Base-by-base conservation (phyloP, 352 stramenopile genomes). In the Globisporangium splendens region DNA sequence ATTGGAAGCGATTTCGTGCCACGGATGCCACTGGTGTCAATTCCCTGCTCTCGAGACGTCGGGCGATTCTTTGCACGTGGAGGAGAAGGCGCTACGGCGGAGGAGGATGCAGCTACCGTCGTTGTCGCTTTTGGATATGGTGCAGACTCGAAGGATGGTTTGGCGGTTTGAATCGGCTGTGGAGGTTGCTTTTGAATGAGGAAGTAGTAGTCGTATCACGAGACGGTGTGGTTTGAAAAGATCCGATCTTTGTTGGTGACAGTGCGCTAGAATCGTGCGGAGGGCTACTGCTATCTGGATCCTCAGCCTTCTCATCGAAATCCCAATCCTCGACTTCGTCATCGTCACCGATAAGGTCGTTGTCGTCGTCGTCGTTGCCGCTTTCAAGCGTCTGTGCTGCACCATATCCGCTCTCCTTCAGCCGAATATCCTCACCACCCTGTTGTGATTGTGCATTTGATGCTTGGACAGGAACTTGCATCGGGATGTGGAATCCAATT, bases 291-390 rank as follows among this genome's bases (percentile, higher is more conserved):
- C 5, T 24, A 8, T 59, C 24, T 13, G 11, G 17, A 3, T 54
- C 42, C 6, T 46, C 33, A 22, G 18, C 43, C 41, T 61, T 50
- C 20, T 72, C 62, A 4, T 46, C 62, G 24, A 77, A 46, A 63
- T 73, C 65, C 70, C 73, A 79, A 24, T 82, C 69, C 8, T 58
- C 65, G 2, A 78, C 74, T 39, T 78, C 67, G 47, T 79, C 72
- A 28, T 79, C 74, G 2, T 68, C 73, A 22, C 63, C 61, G 3
- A 69, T 50, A 6, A 77, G 42, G 42, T 81, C 71, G 28, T 83
- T 69, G 14, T 73, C 71, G 11, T 69, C 69, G 28, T 63, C 62
- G 7, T 58, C 64, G 24, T 65, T 59, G 22, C 63, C 48, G 38
- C 7, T 53, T 50, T 63, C 56, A 18, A 54, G 46, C 20, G n/a